phyloP scores from a whole-genome alignment of 2,329 filamentous ascomycete genomes.

The Colletotrichum tanaceti region DNA sequence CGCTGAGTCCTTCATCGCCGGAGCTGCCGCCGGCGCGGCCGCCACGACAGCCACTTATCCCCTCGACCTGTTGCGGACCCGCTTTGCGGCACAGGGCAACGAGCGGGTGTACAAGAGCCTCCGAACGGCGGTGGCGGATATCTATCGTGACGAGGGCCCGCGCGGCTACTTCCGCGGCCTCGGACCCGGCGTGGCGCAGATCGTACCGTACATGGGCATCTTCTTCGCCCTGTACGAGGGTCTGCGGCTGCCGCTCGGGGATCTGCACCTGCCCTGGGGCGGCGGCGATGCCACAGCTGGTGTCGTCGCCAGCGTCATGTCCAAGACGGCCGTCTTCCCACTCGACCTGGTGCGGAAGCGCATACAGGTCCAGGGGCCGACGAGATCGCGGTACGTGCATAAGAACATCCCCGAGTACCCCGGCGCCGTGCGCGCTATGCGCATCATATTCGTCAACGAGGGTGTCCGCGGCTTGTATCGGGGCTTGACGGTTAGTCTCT shows the following conservation, averaged over 20 bases:
- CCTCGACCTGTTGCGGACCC: constrained; percentile 89
- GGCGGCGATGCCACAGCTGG: constrained; percentile 87
- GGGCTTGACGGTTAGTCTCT: constrained; percentile 85
- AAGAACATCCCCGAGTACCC: constrained; percentile 88
- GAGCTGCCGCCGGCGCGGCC: constrained; percentile 82
- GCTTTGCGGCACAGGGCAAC: constrained; percentile 94
- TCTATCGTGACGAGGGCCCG: constrained; percentile 78
- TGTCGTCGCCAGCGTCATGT: constrained; percentile 79
- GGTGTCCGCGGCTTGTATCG: constrained; percentile 86
- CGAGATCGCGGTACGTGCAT: constrained; percentile 80
- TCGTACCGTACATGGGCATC: constrained; percentile 95
- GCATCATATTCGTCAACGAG: constrained; percentile 76
- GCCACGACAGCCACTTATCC: constrained; percentile 91
- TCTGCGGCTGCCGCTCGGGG: constrained; percentile 70
- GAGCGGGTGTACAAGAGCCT: constrained; percentile 83
- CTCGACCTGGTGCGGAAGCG: constrained; percentile 93
- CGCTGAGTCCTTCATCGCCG: constrained; percentile 84
- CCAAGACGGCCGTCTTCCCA: constrained; percentile 93
- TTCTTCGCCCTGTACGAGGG: constrained; percentile 94
- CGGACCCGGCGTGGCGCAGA: constrained; percentile 83
- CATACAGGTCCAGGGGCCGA: constrained; percentile 95
- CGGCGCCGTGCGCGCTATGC: constrained; percentile 73
- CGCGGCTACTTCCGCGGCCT: constrained; percentile 90
- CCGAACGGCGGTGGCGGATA: constrained; percentile 75
- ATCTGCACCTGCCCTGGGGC: constrained; percentile 73